phyloP scores from a whole-genome alignment of 768 basidiomycete species.

The Boletus sensibilis region DNA sequence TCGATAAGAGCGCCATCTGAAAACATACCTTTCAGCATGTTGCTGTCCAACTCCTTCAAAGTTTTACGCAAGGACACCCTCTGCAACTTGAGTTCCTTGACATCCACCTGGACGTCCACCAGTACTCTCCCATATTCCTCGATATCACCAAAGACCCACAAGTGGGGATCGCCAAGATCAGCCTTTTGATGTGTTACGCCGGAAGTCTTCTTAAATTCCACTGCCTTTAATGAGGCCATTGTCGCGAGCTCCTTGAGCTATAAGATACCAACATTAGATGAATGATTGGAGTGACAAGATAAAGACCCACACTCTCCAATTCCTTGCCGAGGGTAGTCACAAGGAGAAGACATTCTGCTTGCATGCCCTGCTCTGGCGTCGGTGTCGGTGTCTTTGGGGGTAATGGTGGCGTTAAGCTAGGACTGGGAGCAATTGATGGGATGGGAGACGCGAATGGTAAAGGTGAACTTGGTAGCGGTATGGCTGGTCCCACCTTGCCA shows the following conservation, averaged over 20 bases:
- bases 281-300: not conserved
- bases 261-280: not conserved
- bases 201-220: conserved; percentile 36
- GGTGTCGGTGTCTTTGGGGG: conserved; percentile 13
- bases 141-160: conserved; percentile 57
- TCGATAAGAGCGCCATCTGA: not conserved
- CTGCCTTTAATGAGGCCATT: conserved; percentile 36
- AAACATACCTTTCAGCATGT: conserved; percentile 62
- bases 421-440: not conserved
- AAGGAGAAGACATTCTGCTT: conserved; percentile 58
- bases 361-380: conserved; percentile 59
- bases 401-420: conserved; percentile 4
- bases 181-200: conserved; percentile 39
- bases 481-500: not conserved
- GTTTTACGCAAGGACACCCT: conserved; percentile 40
- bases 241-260: conserved; percentile 49
- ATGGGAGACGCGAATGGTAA: conserved; percentile 3
- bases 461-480: not conserved
- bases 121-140: conserved; percentile 45
- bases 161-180: conserved; percentile 47
- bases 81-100: conserved; percentile 46
- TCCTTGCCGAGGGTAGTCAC: conserved; percentile 48
- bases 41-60: conserved; percentile 59
- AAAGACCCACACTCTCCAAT: conserved; percentile 53
- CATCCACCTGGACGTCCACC: conserved; percentile 45